Evolutionary conservation across 768 basidiomycete species (phyloP).

Genomic region (Thelephora aurantiotincta): DNA sequence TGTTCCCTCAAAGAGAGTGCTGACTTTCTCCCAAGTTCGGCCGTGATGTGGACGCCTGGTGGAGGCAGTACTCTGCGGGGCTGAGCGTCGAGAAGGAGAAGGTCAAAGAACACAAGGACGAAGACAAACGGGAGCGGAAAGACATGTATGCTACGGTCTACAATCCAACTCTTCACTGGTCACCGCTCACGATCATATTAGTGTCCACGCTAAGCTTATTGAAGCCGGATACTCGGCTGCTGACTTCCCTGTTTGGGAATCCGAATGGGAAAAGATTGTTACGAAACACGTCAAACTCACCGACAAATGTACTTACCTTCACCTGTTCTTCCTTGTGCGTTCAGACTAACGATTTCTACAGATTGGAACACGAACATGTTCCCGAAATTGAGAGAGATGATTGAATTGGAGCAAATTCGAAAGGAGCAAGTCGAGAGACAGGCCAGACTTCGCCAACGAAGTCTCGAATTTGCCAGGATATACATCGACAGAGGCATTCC

Average conservation of each 20-base stretch:
- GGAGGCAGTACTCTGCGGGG: background rate
- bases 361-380: background rate
- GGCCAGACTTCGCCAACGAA: background rate
- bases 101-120: background rate
- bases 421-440: background rate
- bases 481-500: background rate
- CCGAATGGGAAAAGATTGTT: background rate
- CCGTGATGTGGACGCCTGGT: background rate
- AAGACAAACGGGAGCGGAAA: background rate
- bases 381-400: background rate
- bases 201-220: slow-evolving; percentile 2
- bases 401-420: background rate
- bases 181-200: background rate
- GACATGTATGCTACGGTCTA: background rate
- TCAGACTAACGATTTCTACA: background rate
- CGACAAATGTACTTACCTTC: background rate
- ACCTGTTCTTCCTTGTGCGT: background rate
- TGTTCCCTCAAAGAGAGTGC: background rate
- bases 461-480: background rate
- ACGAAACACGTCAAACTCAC: background rate
- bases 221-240: slow-evolving; percentile 2
- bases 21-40: background rate
- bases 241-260: background rate
- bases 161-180: no score
- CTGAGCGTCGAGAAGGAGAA: background rate